Conservation (phyloP, 345 rosid genomes). For the Camelina neglecta region DNA sequence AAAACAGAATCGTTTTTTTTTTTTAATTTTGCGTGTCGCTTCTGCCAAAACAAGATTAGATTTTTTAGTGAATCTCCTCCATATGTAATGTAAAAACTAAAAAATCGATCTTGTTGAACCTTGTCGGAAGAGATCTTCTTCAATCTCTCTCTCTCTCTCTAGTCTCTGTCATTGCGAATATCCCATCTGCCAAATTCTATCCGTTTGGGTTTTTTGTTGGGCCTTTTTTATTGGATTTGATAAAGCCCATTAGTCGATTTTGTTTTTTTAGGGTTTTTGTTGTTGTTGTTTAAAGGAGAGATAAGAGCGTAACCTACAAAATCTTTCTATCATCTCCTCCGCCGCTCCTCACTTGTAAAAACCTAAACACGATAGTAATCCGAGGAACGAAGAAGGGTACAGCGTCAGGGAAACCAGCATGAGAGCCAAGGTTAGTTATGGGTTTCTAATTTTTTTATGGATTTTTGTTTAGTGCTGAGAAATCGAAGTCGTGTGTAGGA, state of each 20-base stretch:
- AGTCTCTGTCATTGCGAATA: slow-evolving; percentile 1
- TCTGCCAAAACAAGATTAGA: not conserved
- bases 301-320: not conserved
- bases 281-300: slow-evolving; percentile 14
- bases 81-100: not conserved
- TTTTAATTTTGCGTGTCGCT: slow-evolving; percentile 3
- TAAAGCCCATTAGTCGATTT: slow-evolving; percentile 13
- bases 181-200: not conserved
- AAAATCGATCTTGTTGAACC: slow-evolving; percentile 1
- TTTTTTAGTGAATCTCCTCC: slow-evolving; percentile 18
- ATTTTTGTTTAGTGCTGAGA: not conserved
- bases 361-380: not conserved
- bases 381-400: not conserved
- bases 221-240: not conserved
- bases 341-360: slow-evolving; percentile 24
- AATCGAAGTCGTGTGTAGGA: not conserved
- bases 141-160: slow-evolving; percentile 3
- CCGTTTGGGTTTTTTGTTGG: not conserved
- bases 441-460: not conserved
- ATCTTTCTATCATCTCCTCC: slow-evolving; percentile 18
- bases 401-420: slow-evolving; percentile 21
- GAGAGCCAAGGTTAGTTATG: slow-evolving; percentile 42
- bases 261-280: slow-evolving; percentile 33
- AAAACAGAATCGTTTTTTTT: not conserved
- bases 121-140: slow-evolving; percentile 20